phyloP scores from a whole-genome alignment of 768 basidiomycete species.

The Trametes cubensis region DNA sequence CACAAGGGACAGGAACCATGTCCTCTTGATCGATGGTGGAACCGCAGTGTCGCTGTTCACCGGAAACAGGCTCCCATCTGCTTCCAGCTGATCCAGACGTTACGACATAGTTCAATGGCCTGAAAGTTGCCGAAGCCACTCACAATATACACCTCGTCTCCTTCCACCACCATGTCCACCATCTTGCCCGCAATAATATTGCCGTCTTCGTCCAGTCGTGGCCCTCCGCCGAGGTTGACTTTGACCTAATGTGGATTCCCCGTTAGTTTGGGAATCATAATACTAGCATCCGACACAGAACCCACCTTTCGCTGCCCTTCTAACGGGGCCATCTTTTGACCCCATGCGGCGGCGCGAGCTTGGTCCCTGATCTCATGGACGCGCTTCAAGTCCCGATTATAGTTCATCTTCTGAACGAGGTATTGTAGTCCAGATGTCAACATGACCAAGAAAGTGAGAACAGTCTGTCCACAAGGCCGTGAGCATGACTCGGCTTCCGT shows the following conservation, averaged over 20 bases:
- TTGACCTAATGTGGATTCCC: constrained; percentile 53
- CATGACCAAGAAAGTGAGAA: constrained; percentile 73
- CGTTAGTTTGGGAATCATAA: not conserved
- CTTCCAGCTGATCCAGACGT: constrained; percentile 53
- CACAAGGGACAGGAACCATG: constrained; percentile 68
- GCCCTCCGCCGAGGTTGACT: constrained; percentile 62
- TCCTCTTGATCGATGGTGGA: constrained; percentile 58
- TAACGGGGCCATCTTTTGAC: constrained; percentile 68
- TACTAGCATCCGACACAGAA: constrained; percentile 1
- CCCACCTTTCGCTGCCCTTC: constrained; percentile 68
- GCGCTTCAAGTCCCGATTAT: constrained; percentile 68
- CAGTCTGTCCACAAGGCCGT: constrained; percentile 49
- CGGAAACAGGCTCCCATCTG: constrained; percentile 56
- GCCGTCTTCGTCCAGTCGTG: constrained; percentile 58
- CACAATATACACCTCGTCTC: constrained; percentile 71
- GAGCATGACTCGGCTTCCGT: constrained; percentile 6
- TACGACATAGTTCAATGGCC: constrained; percentile 13
- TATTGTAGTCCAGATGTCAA: constrained; percentile 85
- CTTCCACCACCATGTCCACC: constrained; percentile 84
- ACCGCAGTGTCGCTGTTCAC: constrained; percentile 62
- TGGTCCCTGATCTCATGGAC: constrained; percentile 62
- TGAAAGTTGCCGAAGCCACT: constrained; percentile 35
- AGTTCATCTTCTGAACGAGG: constrained; percentile 76
- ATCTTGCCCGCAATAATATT: constrained; percentile 49
- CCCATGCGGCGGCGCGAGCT: constrained; percentile 82